Evolutionary conservation across 1,284 basidiomycete species (phyloP), one percentile per base, ranked within the genome.

Genomic region (Ganoderma sinense): DNA sequence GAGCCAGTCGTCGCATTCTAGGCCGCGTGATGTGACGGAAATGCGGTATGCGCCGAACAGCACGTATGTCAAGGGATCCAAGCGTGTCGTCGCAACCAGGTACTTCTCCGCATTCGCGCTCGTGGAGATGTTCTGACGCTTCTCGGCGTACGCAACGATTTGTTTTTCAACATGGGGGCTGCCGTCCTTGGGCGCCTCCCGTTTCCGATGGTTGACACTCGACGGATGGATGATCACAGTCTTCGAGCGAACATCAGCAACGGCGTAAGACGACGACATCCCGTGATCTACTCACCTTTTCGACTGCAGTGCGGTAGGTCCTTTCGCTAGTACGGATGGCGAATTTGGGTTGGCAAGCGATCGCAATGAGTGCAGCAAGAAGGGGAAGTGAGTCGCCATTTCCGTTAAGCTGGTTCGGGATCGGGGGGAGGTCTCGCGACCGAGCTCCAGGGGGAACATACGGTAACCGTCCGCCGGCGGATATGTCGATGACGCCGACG

Each of bases 301-400:
- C 97, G 75, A 91, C 89, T 20, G 89, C 86, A 2, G 97, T 98
- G 29, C 95, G 87, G 75, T 92, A 92, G 0, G 85, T 86, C 78
- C 87, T 92, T 63, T 93, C 91, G 7, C 89, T 88, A n/a, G 88
- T 90, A 45, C 93, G 86, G 66, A 98, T 89, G 2, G 95, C 97
- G 82, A 97, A 98, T 80, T 98, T 97, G n/a, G 97, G 97, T 74
- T 97, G 95, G 0, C 89, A 90, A 0, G 95, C 95, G 65, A 96
- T 89, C 2, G 96, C 91, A 74, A 98, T 93, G 65, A 99, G 84
- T 1, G 94, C 95, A 14, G 94, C 91, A 23, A 98, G 84, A n/a
- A 98, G 81, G 18, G 97, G 93, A 7, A 91, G 80, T 53, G 91
- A 94, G 65, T 93, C 85, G 41, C 88, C 88, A 78, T 98, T 95